Conservation (phyloP, 345 rosid genomes). For the Eucalyptus polybractea region DNA sequence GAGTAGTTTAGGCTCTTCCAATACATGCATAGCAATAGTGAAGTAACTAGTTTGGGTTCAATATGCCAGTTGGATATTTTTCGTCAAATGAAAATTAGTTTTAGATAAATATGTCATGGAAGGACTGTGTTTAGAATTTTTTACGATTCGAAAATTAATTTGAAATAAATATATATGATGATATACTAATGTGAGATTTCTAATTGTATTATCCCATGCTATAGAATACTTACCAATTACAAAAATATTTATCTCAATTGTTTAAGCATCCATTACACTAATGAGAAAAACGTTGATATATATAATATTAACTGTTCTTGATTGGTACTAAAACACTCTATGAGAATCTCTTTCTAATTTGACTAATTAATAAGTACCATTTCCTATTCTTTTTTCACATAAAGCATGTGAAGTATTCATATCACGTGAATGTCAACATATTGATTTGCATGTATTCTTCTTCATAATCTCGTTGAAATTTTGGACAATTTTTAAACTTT, state of each 20-base stretch:
- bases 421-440: not conserved
- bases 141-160: fast-evolving
- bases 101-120: not conserved
- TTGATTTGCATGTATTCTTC: not conserved
- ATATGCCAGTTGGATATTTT: not conserved
- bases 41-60: not conserved
- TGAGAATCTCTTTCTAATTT: too few relatives aligned
- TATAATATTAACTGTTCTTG: too few relatives aligned
- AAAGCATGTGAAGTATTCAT: too few relatives aligned
- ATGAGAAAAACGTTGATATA: too few relatives aligned
- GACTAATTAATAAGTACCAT: too few relatives aligned
- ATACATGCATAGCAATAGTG: not conserved
- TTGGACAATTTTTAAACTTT: not conserved
- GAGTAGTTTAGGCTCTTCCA: not conserved
- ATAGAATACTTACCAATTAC: not conserved
- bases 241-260: too few relatives aligned
- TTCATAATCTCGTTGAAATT: not conserved
- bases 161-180: not conserved
- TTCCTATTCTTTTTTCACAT: too few relatives aligned
- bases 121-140: fast-evolving
- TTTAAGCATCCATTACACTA: too few relatives aligned
- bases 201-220: too few relatives aligned
- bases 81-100: not conserved
- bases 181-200: too few relatives aligned
- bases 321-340: too few relatives aligned